These are phyloP conservation scores for Cucurbita maxima DNA, from an alignment of 306 rosid species.

Conservation along the genomic window DNA sequence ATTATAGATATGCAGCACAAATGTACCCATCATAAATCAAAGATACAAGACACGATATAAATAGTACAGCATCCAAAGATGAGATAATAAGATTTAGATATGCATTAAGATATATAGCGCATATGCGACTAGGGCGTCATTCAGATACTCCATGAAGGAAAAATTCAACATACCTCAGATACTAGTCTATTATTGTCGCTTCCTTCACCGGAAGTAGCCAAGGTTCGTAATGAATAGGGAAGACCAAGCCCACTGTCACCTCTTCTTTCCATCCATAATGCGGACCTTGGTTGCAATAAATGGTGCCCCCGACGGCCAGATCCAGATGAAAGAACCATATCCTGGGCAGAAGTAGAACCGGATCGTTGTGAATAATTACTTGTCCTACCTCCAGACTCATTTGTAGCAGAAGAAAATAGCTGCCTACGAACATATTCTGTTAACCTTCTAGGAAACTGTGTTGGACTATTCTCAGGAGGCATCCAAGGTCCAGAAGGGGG, in stretches of 20 bases:
- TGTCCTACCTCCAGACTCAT: constrained; percentile 50
- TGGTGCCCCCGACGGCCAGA: constrained; percentile 27
- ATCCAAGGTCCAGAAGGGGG: constrained; percentile 52
- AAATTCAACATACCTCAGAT: constrained; percentile 63
- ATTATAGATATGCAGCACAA: too few relatives aligned
- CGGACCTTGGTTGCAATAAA: constrained; percentile 39
- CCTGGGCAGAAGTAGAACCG: constrained; percentile 42
- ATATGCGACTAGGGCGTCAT: background rate
- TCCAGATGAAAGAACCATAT: constrained; percentile 37
- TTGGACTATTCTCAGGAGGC: constrained; percentile 52
- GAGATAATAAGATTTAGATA: too few relatives aligned
- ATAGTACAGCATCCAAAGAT: too few relatives aligned
- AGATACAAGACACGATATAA: too few relatives aligned
- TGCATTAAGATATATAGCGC: background rate
- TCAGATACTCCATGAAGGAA: background rate
- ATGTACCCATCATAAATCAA: too few relatives aligned
- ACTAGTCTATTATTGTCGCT: constrained; percentile 70
- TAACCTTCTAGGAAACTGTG: constrained; percentile 60
- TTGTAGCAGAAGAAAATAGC: constrained; percentile 44
- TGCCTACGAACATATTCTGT: constrained; percentile 69
- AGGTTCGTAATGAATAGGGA: constrained; percentile 56
- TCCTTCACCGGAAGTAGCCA: constrained; percentile 62
- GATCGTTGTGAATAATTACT: constrained; percentile 36
- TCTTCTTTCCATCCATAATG: constrained; percentile 64
- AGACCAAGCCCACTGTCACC: constrained; percentile 51